Base-by-base conservation (phyloP, 495 filamentous ascomycete genomes). In the Hypoxylon subgilvum region DNA sequence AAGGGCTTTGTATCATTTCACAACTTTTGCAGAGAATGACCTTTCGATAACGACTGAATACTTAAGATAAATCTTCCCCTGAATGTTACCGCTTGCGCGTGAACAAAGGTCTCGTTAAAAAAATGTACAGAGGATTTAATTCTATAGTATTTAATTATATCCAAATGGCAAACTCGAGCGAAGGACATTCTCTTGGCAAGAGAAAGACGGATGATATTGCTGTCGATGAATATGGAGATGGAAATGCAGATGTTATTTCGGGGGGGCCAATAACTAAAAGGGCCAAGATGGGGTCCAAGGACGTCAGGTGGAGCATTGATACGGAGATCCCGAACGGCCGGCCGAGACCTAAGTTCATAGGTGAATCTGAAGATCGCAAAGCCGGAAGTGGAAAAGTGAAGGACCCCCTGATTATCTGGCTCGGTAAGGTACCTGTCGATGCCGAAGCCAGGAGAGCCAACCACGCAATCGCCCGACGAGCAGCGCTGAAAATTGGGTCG, bases 301-400 rank as follows among this genome's bases (percentile, higher is more conserved):
- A n/a, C n/a, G n/a, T n/a, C n/a, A n/a, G n/a, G n/a, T 61, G 61
- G 61, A 25, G 43, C 23, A 3, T 13, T 10, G 56, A 21, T 18
- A 65, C 61, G 56, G 50, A 52, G 6, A 47, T 65, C n/a, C 61
- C 61, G 12, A 21, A 43, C 30, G 55, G 50, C 7, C 47, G 39
- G 35, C 41, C 32, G 17, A 40, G 50, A 4, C 56, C 45, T 17
- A 45, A 13, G 12, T 56, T 64, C 18, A 12, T 25, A 14, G 45
- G 54, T 18, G 43, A 60, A 5, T 28, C 16, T 4, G 32, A 53
- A 14, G n/a, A 31, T 7, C 38, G 46, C 6, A 16, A 6, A 13
- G 45, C 49, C 12, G 61, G 61, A 23, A 36, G 22, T 10, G 51
- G 55, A 0, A 56, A 55, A 10, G 23, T 47, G 6, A 50, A 61